Conservation (phyloP, 1,139 yeast genomes). For the Hyphopichia khmerensis region DNA sequence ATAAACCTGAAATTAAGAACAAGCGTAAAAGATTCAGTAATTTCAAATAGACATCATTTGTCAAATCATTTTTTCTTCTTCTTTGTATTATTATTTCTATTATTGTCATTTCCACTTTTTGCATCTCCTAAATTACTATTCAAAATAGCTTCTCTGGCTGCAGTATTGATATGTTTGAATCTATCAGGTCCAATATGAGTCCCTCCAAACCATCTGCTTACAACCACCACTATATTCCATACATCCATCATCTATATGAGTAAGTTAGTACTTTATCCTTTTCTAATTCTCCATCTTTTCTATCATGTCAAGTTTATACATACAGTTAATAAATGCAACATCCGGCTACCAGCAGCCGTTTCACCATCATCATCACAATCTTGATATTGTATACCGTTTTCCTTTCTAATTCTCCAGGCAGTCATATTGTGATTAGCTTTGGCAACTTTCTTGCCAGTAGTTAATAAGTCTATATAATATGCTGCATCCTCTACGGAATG, state of each 20-base stretch:
- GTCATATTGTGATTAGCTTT: constrained; percentile 79
- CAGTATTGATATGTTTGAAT: constrained; percentile 87
- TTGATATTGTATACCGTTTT: constrained; percentile 56
- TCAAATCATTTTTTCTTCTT: constrained; percentile 19
- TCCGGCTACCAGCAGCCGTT: constrained; percentile 90
- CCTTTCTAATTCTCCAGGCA: constrained; percentile 73
- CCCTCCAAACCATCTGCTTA: constrained; percentile 94
- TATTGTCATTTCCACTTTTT: constrained; percentile 7
- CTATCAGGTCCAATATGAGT: constrained; percentile 88
- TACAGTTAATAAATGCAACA: constrained; percentile 74
- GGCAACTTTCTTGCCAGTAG: constrained; percentile 63
- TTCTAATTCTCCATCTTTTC: too few species aligned
- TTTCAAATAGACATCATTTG: neutral
- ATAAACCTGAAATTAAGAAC: constrained; percentile 15
- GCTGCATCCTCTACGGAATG: constrained; percentile 65
- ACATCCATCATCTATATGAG: constrained; percentile 62
- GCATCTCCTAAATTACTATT: constrained; percentile 49
- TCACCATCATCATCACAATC: constrained; percentile 98
- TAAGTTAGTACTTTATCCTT: neutral
- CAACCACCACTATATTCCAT: constrained; percentile 84
- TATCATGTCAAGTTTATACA: constrained; percentile 18
- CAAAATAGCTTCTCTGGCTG: constrained; percentile 81
- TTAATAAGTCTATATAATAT: constrained; percentile 48
- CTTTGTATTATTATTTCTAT: constrained; percentile 13
- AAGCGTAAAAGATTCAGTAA: constrained; percentile 15